Percentiles rank a stretch among this genome's conserved stretches.
These are phyloP conservation scores for Bothriochloa decipiens DNA, from an alignment of 176 grass and related monocot genomes.

Conservation along the genomic window DNA sequence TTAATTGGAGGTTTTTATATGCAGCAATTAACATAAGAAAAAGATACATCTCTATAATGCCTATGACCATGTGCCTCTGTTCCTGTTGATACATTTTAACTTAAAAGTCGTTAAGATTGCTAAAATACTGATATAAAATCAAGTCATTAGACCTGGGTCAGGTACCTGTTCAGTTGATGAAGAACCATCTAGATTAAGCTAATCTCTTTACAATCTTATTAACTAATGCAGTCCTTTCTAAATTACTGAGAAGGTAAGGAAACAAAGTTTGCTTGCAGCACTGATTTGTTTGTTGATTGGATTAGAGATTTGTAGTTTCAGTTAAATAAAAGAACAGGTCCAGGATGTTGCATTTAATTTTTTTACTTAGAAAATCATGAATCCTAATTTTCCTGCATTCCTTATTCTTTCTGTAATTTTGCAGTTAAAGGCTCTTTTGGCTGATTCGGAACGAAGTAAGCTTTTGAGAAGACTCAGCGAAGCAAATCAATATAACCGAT, in stretches of 20 bases:
- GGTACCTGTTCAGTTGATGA: neutral
- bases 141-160: neutral
- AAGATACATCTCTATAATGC: neutral
- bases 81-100: neutral
- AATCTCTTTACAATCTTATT: slow-evolving; percentile 2
- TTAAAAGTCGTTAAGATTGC: neutral
- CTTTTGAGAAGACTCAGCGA: slow-evolving; percentile 89
- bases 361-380: neutral
- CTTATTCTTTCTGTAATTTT: slow-evolving; percentile 39
- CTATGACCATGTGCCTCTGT: neutral
- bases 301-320: neutral
- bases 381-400: neutral
- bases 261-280: neutral
- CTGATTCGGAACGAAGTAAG: slow-evolving; percentile 75
- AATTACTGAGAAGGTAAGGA: neutral
- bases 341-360: slow-evolving; percentile 2
- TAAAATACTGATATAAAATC: neutral
- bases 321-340: neutral
- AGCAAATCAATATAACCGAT: slow-evolving; percentile 95
- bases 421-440: slow-evolving; percentile 85
- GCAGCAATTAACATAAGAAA: neutral
- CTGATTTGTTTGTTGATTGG: neutral
- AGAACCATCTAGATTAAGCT: neutral
- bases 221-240: slow-evolving; percentile 1
- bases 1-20: neutral